A percentile compares a stretch with the other conserved stretches of the same genome.
Evolutionary conservation across 225 moss, liverwort and hornwort genomes (phyloP).

Genomic region (Marchantia paleacea): DNA sequence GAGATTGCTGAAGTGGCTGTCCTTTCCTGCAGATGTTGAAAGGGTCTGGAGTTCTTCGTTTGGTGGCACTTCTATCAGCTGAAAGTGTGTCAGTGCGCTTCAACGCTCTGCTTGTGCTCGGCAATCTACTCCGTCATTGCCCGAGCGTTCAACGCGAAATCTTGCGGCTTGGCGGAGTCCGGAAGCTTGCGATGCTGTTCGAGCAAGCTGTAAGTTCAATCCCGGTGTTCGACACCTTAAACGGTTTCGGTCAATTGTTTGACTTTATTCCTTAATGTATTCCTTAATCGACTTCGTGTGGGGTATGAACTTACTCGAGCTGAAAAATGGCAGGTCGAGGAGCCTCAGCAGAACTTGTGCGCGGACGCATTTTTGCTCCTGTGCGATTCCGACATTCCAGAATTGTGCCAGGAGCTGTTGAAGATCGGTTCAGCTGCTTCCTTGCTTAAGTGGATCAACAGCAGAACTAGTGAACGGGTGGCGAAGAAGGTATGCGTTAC

Average conservation of each 20-base stretch:
- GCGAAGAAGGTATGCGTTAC: conserved; percentile 20
- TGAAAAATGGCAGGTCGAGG: conserved; percentile 14
- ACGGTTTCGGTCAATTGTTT: background rate
- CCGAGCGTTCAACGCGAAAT: conserved; percentile 23
- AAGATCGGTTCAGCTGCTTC: conserved; percentile 29
- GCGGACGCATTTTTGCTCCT: conserved; percentile 30
- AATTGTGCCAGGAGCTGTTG: conserved; percentile 27
- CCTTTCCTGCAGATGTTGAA: conserved; percentile 26
- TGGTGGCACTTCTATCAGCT: conserved; percentile 30
- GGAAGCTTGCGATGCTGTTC: conserved; percentile 31
- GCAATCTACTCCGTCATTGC: conserved; percentile 36
- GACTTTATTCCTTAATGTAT: background rate
- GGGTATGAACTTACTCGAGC: background rate
- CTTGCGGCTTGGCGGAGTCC: conserved; percentile 30
- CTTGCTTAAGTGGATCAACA: conserved; percentile 25
- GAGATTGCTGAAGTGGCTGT: background rate
- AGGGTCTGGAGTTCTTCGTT: conserved; percentile 26
- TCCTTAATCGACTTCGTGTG: background rate
- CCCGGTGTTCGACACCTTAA: background rate
- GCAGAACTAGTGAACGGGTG: conserved; percentile 28
- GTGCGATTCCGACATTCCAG: conserved; percentile 27
- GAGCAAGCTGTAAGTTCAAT: conserved; percentile 27
- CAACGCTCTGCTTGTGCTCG: conserved; percentile 32
- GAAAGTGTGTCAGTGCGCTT: conserved; percentile 31
- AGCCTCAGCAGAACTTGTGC: conserved; percentile 37